Percentiles rank a stretch among this genome's conserved stretches.
Conservation (phyloP, 2,329 filamentous ascomycete genomes). For the Pseudogymnoascus sp. region DNA sequence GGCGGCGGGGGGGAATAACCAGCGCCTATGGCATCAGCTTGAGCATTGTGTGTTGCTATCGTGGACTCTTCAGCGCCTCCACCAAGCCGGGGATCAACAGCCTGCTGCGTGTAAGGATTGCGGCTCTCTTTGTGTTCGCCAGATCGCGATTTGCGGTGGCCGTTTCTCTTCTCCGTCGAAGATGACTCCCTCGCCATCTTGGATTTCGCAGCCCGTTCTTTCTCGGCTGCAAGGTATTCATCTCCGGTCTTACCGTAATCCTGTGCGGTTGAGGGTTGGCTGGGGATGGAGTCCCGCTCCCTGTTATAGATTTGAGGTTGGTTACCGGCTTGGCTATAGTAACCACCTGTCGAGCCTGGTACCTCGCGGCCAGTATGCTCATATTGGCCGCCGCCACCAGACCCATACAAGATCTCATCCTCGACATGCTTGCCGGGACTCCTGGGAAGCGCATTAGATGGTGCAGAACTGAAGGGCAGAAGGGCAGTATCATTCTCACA, state of each 20-base stretch:
- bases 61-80: neutral
- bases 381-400: slow-evolving; percentile 12
- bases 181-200: neutral
- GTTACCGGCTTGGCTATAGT: neutral
- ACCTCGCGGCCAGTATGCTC: slow-evolving; percentile 11
- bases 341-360: neutral
- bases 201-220: neutral
- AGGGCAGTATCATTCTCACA: slow-evolving; percentile 20
- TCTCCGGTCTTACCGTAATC: neutral
- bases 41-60: slow-evolving; percentile 24
- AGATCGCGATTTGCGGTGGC: neutral
- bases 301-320: neutral
- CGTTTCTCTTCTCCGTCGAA: neutral
- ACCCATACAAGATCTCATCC: slow-evolving; percentile 24
- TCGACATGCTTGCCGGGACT: slow-evolving; percentile 22
- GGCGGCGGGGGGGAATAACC: neutral
- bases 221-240: neutral
- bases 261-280: neutral
- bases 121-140: neutral
- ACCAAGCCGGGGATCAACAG: slow-evolving; percentile 10
- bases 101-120: neutral
- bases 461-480: neutral
- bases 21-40: neutral
- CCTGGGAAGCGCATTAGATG: slow-evolving; percentile 13
- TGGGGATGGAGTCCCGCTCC: neutral